phyloP scores from a whole-genome alignment of 441 rosid genomes.

The Pelargonium hybrid region DNA sequence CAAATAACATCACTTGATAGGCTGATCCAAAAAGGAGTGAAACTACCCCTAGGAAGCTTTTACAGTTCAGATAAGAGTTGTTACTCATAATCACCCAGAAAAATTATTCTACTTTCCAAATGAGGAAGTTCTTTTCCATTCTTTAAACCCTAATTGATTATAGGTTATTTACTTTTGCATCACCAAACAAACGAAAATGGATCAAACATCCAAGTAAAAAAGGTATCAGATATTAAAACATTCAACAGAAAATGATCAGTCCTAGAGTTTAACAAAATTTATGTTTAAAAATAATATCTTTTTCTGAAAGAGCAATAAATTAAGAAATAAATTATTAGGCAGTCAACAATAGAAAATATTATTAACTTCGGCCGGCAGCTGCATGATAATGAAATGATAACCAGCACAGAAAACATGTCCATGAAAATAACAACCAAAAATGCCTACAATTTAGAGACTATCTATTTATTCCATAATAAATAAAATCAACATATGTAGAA shows the following conservation, averaged over 20 bases:
- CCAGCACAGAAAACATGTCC: background rate
- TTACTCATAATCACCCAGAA: background rate
- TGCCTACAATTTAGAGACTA: background rate
- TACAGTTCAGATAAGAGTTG: background rate
- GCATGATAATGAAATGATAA: background rate
- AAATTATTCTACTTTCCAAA: background rate
- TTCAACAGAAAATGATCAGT: background rate
- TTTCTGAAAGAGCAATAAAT: background rate
- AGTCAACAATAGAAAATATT: background rate
- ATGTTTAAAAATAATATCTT: background rate
- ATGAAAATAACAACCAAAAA: background rate
- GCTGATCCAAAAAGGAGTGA: too few species aligned
- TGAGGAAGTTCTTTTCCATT: background rate
- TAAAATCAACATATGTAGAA: background rate
- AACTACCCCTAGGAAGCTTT: too few species aligned
- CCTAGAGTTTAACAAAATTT: background rate
- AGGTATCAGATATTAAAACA: background rate
- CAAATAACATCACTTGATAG: too few species aligned
- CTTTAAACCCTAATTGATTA: background rate
- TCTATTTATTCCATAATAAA: background rate
- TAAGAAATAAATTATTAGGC: background rate
- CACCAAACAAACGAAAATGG: background rate
- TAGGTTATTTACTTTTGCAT: background rate
- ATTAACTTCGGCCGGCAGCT: background rate
- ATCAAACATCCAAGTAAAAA: background rate